Evolutionary conservation across 805 yeast species (phyloP).

Genomic region (Barnettozyma vustinii): DNA sequence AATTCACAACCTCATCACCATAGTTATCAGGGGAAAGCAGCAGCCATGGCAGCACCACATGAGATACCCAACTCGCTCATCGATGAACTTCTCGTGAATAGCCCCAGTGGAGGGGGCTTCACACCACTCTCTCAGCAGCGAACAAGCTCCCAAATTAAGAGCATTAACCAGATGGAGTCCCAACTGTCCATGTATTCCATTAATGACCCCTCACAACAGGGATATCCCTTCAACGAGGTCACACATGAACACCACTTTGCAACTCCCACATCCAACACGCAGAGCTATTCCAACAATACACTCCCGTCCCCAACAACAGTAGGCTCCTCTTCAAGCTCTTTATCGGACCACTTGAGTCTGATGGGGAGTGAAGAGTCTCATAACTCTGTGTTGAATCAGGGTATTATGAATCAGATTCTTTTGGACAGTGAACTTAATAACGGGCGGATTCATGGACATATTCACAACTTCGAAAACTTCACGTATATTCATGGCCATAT

Average conservation of each 20-base stretch:
- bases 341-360: neutral
- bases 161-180: constrained; percentile 7
- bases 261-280: neutral
- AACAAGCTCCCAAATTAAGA: neutral
- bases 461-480: constrained; percentile 55
- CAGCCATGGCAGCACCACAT: neutral
- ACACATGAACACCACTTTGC: neutral
- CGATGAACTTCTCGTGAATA: neutral
- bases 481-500: constrained; percentile 68
- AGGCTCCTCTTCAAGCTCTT: neutral
- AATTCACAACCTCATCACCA: neutral
- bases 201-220: constrained; percentile 3
- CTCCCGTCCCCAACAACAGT: neutral
- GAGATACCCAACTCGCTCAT: neutral
- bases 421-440: constrained; percentile 22
- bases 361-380: neutral
- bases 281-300: neutral
- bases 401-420: constrained; percentile 2
- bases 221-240: neutral
- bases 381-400: neutral
- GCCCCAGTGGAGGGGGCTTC: neutral
- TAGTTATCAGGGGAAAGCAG: neutral
- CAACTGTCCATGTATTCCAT: constrained; percentile 12
- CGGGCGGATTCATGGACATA: constrained; percentile 64
- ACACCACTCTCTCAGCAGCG: neutral